Percentiles rank a stretch among this genome's conserved stretches.
Conservation (phyloP, 176 grass and related monocot species). For the Carex littledalei region DNA sequence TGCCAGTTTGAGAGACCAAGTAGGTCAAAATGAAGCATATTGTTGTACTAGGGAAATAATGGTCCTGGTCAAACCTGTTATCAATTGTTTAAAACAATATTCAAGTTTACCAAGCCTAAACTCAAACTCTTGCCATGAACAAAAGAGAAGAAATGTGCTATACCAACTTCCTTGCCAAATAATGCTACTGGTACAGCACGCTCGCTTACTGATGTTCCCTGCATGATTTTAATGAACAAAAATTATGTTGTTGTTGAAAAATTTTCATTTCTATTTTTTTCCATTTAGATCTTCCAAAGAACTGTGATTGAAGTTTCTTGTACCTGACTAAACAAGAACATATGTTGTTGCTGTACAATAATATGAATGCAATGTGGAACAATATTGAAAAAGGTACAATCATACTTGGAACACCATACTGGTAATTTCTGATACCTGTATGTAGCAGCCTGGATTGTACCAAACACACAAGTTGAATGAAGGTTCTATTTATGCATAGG, state of each 20-base stretch:
- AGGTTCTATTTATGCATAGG: neutral
- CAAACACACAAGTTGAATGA: neutral
- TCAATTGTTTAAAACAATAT: neutral
- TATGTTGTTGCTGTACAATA: neutral
- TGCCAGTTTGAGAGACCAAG: neutral
- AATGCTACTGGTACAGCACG: constrained; percentile 91
- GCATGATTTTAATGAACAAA: constrained; percentile 43
- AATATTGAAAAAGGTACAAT: neutral
- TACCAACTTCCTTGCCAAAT: constrained; percentile 93
- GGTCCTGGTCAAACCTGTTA: neutral
- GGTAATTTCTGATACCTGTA: neutral
- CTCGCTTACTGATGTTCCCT: constrained; percentile 98
- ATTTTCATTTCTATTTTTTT: neutral
- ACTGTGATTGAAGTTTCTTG: neutral
- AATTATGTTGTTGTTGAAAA: neutral
- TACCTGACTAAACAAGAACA: neutral
- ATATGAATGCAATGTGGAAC: neutral
- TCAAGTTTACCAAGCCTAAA: neutral
- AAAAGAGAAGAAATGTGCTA: neutral
- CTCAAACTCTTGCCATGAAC: neutral
- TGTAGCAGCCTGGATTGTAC: neutral
- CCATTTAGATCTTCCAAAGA: neutral
- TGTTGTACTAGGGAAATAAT: neutral
- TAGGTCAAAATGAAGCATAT: neutral
- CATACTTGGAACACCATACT: neutral